Conservation (phyloP, 1,139 yeast species). For the Suhomyces guaymorum region DNA sequence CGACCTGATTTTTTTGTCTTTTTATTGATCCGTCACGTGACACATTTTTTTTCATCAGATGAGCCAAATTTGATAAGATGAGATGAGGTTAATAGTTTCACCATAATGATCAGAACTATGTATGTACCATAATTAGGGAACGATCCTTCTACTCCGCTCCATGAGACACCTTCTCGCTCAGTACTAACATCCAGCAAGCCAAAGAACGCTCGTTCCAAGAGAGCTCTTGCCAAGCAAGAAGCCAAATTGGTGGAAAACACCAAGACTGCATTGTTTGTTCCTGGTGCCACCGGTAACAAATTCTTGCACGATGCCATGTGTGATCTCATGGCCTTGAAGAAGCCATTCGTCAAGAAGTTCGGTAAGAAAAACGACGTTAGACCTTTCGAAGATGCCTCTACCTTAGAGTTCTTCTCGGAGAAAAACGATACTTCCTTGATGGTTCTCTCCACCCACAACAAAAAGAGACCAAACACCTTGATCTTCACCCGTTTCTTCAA, state of each 20-base stretch:
- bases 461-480: conserved; percentile 90
- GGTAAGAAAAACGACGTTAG: conserved; percentile 82
- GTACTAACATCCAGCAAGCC: conserved; percentile 50
- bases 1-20: conserved; percentile 51
- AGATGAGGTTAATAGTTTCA: conserved; percentile 6
- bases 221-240: conserved; percentile 87
- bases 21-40: conserved; percentile 6
- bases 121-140: conserved; percentile 37
- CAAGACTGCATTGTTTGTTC: conserved; percentile 86
- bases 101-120: conserved; percentile 64
- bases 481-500: conserved; percentile 89
- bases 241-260: conserved; percentile 88
- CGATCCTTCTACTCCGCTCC: too few relatives aligned
- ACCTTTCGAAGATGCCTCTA: conserved; percentile 91
- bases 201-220: conserved; percentile 92
- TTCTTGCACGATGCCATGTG: conserved; percentile 85
- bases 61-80: conserved; percentile 4
- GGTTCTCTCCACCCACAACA: conserved; percentile 80
- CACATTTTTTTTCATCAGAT: conserved; percentile 2
- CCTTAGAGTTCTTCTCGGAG: conserved; percentile 88
- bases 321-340: conserved; percentile 87
- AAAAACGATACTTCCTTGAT: conserved; percentile 88
- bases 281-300: conserved; percentile 82
- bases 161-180: too few relatives aligned
- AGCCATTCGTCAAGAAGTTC: conserved; percentile 87